Evolutionary conservation across 495 filamentous ascomycete species (phyloP).

Genomic region (Aspergillus indologenus): DNA sequence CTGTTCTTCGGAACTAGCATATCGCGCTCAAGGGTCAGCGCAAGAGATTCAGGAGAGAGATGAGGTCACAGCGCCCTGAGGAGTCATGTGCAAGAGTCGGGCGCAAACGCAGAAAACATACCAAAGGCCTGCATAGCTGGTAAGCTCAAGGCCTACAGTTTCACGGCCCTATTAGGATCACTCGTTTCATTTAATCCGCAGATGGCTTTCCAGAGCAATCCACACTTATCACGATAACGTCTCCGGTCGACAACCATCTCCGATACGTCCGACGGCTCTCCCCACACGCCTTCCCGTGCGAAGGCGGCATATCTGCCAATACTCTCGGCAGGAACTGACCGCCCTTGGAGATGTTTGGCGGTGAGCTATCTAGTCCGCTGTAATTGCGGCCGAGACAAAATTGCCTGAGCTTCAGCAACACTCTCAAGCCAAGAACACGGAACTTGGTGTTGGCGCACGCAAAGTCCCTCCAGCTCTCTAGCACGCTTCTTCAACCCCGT

Average conservation of each 20-base stretch:
- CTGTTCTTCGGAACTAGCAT: slow-evolving; percentile 52
- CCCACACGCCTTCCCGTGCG: background rate
- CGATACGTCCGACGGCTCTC: slow-evolving; percentile 5
- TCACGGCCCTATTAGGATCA: background rate
- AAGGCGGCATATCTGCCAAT: slow-evolving; percentile 11
- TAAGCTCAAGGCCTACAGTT: slow-evolving; percentile 4
- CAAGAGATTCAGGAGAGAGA: slow-evolving; percentile 1
- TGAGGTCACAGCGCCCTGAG: slow-evolving; percentile 18
- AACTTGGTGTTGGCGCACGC: background rate
- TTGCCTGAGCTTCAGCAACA: slow-evolving; percentile 2
- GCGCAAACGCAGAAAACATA: slow-evolving; percentile 24
- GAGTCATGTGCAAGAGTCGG: background rate
- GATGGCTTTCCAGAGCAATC: background rate
- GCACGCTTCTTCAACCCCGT: background rate
- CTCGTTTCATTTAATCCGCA: background rate
- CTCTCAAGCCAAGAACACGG: background rate
- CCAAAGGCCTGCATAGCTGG: slow-evolving; percentile 51
- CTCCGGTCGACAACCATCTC: slow-evolving; percentile 5
- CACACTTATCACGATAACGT: background rate
- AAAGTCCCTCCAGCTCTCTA: background rate
- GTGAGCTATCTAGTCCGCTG: background rate
- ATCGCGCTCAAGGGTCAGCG: slow-evolving; percentile 13
- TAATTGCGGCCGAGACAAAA: slow-evolving; percentile 1
- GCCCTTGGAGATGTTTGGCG: slow-evolving; percentile 1
- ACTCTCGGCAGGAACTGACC: slow-evolving; percentile 17